Base-by-base conservation (phyloP, 1,139 yeast species). In the Blastobotrys persicus region DNA sequence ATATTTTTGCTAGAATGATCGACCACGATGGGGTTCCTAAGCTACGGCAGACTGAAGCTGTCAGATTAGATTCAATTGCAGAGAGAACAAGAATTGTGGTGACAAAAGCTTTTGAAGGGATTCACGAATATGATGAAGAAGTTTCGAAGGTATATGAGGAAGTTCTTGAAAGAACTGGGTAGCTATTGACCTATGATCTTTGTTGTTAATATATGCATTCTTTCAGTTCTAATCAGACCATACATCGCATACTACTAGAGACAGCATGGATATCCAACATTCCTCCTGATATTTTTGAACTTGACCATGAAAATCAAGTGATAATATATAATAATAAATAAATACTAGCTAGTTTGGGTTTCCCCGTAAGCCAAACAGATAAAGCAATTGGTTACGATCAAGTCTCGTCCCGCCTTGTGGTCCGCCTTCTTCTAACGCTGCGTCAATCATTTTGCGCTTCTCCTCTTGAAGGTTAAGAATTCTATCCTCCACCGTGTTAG, bases 401-500 rank as follows among this genome's bases (percentile, higher is more conserved):
- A 88, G 75, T 51, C 77, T 76, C 44, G 85, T 80, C 31, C 85
- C 80, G 33, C 75, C 76, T 59, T 79, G 80, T 70, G 87, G 74
- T 18, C 85, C 87, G 34, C 76, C 77, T 48, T 88, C 91, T 66
- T 87, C 95, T 70, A 88, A 74, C 0, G 97, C 97, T 16, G 84
- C 77, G 39, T 84, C 86, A 39, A 91, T 88, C 63, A 88, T 63
- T 56, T 80, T 83, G 59, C 83, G 81, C 71, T 91, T 91, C 57
- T 78, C 71, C 47, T 79, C 76, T 64, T 91, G 98, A 50, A 91
- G 73, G 46, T 76, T 80, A 70, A 86, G 75, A 52, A 91, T 89
- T 62, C 97, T 79, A 64, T 87, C 94, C 64, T 91, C 98, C 11
- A 91, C 88, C 0, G 95, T 82, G 38, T 78, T 76, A 34, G 72